phyloP scores from a whole-genome alignment of 306 rosid species.

The Citrullus amarus region DNA sequence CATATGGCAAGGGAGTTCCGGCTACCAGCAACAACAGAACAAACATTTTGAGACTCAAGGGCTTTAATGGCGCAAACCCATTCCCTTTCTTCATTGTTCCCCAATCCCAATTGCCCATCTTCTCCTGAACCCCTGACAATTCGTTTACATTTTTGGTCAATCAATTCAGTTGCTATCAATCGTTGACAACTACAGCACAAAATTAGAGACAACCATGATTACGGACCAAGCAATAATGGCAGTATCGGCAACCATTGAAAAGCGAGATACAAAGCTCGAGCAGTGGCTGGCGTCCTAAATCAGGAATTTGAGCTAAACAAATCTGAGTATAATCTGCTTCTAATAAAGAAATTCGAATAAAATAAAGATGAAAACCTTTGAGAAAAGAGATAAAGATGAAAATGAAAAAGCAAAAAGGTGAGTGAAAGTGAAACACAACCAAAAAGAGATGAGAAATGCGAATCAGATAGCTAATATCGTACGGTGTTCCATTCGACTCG shows the following conservation, averaged over 20 bases:
- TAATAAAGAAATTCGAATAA: not conserved
- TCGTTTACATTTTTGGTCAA: not conserved
- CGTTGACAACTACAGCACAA: not conserved
- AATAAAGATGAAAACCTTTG: not conserved
- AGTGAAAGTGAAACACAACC: not conserved
- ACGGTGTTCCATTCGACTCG: no score
- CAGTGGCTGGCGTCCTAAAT: not conserved
- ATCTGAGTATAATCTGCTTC: not conserved
- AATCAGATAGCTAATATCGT: no score
- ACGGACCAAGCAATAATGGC: conserved; percentile 28
- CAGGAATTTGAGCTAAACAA: not conserved
- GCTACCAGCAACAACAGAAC: conserved; percentile 90
- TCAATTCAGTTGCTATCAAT: not conserved
- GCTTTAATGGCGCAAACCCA: conserved; percentile 48
- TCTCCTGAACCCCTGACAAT: conserved; percentile 88
- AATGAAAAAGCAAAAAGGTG: not conserved
- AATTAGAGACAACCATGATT: not conserved
- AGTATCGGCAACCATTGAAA: conserved; percentile 25
- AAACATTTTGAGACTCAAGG: conserved; percentile 30
- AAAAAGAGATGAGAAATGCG: not conserved
- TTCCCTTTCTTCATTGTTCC: conserved; percentile 66
- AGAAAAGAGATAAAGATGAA: not conserved
- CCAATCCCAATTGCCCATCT: conserved; percentile 89
- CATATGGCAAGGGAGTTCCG: conserved; percentile 88
- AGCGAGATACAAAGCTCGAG: not conserved